Evolutionary conservation across 192 early-diverging fungal genomes (phyloP).

Genomic region (Rhizoclosmatium globosum): DNA sequence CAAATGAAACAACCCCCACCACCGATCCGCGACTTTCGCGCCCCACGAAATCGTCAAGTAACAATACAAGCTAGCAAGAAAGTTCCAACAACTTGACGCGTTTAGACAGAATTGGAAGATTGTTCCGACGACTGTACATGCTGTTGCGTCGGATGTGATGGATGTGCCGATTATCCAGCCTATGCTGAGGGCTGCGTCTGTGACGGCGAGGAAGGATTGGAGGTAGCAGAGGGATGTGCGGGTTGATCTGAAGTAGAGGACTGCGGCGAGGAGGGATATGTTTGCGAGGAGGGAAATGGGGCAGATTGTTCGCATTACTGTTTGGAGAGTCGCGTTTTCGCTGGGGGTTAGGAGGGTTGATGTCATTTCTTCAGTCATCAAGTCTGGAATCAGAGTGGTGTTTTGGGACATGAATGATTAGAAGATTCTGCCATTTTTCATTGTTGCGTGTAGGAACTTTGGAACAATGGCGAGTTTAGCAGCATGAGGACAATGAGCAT

Average conservation of each 20-base stretch:
- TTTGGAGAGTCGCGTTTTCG: not conserved
- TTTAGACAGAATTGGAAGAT: not conserved
- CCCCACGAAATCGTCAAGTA: not conserved
- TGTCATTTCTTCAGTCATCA: no score
- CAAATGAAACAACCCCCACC: not conserved
- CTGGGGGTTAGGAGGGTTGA: not conserved
- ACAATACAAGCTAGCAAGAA: not conserved
- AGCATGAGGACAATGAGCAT: no score
- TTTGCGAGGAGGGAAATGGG: not conserved
- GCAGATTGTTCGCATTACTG: not conserved
- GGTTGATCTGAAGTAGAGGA: not conserved
- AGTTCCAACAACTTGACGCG: not conserved
- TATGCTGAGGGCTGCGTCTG: not conserved
- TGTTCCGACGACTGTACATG: not conserved
- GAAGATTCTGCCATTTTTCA: no score
- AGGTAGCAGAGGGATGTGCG: not conserved
- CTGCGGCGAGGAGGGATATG: not conserved
- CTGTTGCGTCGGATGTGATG: not conserved
- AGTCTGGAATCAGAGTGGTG: no score
- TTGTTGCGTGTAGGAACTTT: no score
- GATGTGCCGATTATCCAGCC: not conserved
- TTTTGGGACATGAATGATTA: no score
- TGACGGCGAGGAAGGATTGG: constrained; percentile 14
- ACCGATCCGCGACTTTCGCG: not conserved
- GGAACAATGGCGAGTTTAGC: no score